These are phyloP conservation scores for Metschnikowia lochheadii DNA, from an alignment of 805 yeast genomes.

Conservation along the genomic window DNA sequence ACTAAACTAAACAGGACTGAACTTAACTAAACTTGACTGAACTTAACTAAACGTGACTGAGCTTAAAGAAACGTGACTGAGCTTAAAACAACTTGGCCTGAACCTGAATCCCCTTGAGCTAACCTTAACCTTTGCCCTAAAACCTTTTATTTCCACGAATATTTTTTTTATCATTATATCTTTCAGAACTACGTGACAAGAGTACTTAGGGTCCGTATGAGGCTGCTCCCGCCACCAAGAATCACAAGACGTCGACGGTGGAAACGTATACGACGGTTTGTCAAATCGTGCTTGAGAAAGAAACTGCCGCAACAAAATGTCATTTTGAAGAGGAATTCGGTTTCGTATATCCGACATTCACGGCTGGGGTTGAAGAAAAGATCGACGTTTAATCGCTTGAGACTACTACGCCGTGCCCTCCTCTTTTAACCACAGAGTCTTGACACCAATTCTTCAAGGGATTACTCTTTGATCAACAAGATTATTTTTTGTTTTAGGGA, in stretches of 20 bases:
- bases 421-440: not conserved
- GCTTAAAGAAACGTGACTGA: too few species aligned
- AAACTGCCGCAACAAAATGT: not conserved
- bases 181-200: not conserved
- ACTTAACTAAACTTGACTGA: too few species aligned
- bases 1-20: too few species aligned
- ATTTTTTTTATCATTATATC: too few species aligned
- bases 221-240: slow-evolving; percentile 19
- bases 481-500: too few species aligned
- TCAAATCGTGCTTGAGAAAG: not conserved
- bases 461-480: too few species aligned
- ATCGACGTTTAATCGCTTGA: slow-evolving; percentile 9
- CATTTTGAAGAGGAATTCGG: slow-evolving; percentile 5
- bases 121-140: not conserved
- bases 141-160: too few species aligned
- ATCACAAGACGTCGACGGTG: slow-evolving; percentile 12
- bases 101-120: too few species aligned
- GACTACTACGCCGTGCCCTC: slow-evolving; percentile 7
- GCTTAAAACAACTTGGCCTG: too few species aligned
- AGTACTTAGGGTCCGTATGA: not conserved
- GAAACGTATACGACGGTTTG: slow-evolving; percentile 10
- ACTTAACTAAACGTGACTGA: too few species aligned
- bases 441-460: not conserved
- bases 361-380: slow-evolving; percentile 6
- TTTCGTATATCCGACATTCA: slow-evolving; percentile 10